Evolutionary conservation across 2,329 filamentous ascomycete genomes (phyloP).

Genomic region (Hymenoscyphus scutula): DNA sequence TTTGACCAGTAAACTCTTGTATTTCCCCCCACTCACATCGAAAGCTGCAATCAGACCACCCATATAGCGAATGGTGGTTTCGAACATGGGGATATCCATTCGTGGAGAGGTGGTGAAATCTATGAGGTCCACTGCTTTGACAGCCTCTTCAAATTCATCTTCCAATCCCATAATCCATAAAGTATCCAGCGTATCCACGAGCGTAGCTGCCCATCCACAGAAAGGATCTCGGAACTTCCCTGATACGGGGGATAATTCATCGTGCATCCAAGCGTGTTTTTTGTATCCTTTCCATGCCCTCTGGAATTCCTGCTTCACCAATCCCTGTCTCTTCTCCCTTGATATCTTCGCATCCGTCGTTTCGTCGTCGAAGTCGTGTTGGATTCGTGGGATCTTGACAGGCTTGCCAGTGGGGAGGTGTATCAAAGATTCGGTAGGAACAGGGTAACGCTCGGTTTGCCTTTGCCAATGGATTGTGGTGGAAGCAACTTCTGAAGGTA

Average conservation of each 20-base stretch:
- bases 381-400: conserved; percentile 71
- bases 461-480: conserved; percentile 67
- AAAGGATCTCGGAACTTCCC: conserved; percentile 74
- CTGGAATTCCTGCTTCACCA: conserved; percentile 71
- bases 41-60: conserved; percentile 84
- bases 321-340: conserved; percentile 61
- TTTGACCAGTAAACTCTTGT: conserved; percentile 66
- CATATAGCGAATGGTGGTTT: conserved; percentile 88
- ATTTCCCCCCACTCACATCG: conserved; percentile 72
- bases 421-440: conserved; percentile 69
- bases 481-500: conserved; percentile 17
- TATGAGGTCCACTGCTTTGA: conserved; percentile 66
- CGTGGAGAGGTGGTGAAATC: conserved; percentile 76
- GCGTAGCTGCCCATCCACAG: conserved; percentile 84
- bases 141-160: conserved; percentile 77
- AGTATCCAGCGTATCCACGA: conserved; percentile 80
- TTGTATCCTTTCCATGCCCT: conserved; percentile 83
- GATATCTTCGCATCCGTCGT: conserved; percentile 55
- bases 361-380: conserved; percentile 70
- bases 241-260: conserved; percentile 76
- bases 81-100: conserved; percentile 80
- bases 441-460: conserved; percentile 72
- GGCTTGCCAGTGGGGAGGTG: conserved; percentile 70
- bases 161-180: conserved; percentile 82
- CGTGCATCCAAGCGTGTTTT: conserved; percentile 76